Percentiles rank a stretch among this genome's conserved stretches.
Evolutionary conservation across 305 asterid genomes (phyloP).

Genomic region (Petunia hybrid): DNA sequence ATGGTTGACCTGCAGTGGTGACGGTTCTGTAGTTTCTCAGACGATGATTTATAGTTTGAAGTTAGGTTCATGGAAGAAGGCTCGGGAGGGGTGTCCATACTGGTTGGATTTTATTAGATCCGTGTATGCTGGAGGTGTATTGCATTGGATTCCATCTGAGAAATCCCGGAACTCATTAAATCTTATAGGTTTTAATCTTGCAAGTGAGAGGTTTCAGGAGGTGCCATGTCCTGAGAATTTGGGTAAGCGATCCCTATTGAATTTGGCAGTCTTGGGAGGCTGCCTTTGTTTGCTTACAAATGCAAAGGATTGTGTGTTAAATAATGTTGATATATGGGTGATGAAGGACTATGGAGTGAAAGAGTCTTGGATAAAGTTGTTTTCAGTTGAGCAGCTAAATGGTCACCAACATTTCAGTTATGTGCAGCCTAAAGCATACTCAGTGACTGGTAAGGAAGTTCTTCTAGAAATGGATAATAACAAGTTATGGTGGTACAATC

Average conservation of each 20-base stretch:
- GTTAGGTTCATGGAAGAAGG: no score
- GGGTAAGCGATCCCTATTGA: background rate
- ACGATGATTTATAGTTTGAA: no score
- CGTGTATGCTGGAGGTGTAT: no score
- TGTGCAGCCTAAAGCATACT: background rate
- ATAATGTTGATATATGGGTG: background rate
- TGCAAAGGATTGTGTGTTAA: background rate
- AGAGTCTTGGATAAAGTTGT: background rate
- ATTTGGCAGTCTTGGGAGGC: background rate
- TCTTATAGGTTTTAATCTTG: no score
- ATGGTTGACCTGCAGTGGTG: no score
- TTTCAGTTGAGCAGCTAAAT: background rate
- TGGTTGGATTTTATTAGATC: no score
- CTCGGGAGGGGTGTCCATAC: no score
- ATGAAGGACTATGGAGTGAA: background rate
- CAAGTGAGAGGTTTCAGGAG: no score
- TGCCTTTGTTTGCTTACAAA: background rate
- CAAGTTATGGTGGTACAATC: slow-evolving; percentile 8
- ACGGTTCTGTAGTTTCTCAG: no score
- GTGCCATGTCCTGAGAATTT: background rate
- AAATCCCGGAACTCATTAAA: no score
- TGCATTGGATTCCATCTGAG: no score
- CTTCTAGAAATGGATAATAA: slow-evolving; percentile 8
- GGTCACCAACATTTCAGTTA: background rate
- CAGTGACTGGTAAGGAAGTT: background rate